Evolutionary conservation across 805 yeast genomes (phyloP), one percentile per base, ranked within the genome.

Genomic region (Wickerhamomyces chaumierensis): DNA sequence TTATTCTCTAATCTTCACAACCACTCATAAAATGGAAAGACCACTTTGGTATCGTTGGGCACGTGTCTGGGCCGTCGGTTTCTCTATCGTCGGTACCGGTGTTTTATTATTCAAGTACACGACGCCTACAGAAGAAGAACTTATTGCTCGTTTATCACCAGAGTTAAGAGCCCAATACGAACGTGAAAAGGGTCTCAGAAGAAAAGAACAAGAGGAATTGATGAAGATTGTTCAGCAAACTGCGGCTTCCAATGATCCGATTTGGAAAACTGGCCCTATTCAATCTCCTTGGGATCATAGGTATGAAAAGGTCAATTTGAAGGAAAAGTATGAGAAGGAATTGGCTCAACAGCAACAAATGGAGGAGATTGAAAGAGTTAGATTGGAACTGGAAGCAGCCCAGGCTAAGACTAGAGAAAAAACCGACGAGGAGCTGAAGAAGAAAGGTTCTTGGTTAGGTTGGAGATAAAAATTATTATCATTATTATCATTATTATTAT

Each of bases 51-150:
- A 63, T 42, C 69, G 76, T 42, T 75, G 82, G 81, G 62, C 71
- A 4, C 65, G 72, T 43, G 78, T 75, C 11, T 66, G 67, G 48
- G 65, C 69, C 20, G 66, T 66, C 12, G 87, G 94, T 9, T 73
- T 73, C n/a, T 70, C 75, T 16, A 74, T 86, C 16, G 64, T 84
- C 3, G 84, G 80, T 5, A 50, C 75, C 0, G 97, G 96, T n/a
- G 73, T 78, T 0, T 47, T 83, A 5, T 62, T 81, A 15, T 80
- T 62, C 62, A 81, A 78, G 45, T 82, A 74, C 57, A 75, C 88
- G 0, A 78, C 86, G 0, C 97, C 97, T 3, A 73, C 88, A 2
- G 94, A 84, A 47, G 95, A 86, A 49, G 73, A 88, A 52, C 58
- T 88, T 35, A 69, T 87, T 32, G 74, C 78, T 1, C 60, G 69